Base-by-base conservation (phyloP, 202 grass and related monocot species). In the Carex arenaria region DNA sequence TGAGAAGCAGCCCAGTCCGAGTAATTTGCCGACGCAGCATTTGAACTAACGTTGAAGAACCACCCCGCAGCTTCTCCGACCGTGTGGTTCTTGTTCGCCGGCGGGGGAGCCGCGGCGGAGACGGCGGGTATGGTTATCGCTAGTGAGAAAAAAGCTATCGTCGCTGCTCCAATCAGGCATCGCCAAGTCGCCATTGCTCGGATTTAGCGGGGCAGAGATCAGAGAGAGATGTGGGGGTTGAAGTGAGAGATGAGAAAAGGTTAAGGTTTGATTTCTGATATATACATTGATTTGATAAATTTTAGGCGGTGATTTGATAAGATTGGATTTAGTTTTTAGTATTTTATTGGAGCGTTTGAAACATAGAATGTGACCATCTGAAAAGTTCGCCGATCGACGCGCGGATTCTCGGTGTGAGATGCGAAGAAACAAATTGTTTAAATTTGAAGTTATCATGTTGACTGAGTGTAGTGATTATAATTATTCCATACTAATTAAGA, bases 71-170 rank as follows among this genome's bases (percentile, higher is more conserved):
- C 7, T 76, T 83, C 89, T 34, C 87, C 95, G 11, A 98, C 95
- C 1, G 95, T 98, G 86, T 90, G 89, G 70, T 98, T 98, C 79
- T 53, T 75, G 87, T 94, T 90, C 53, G 80, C 66, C 12, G 67
- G 75, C 2, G 87, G 56, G 20, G 88, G 73, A 17, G 82, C 75
- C 0, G 40, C 64, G 4, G 78, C 66, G 2, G 36, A 28, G 68
- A 28, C 68, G 0, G 75, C 49, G 62, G 68, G 38, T 15, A 83
- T 77, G 1, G n/a, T 49, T 42, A 80, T 52, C n/a, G 71, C 78
- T 32, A 85, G 3, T 10, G 55, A 11, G 6, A 64, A 30, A 36
- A 43, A 79, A 2, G 45, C 65, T 6, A 31, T 67, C 43, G 71
- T 34, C 15, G 59, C 54, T 4, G 51, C 47, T 80, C 17, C 57